phyloP scores from a whole-genome alignment of 495 filamentous ascomycete species.

The Trichoderma gamsii region DNA sequence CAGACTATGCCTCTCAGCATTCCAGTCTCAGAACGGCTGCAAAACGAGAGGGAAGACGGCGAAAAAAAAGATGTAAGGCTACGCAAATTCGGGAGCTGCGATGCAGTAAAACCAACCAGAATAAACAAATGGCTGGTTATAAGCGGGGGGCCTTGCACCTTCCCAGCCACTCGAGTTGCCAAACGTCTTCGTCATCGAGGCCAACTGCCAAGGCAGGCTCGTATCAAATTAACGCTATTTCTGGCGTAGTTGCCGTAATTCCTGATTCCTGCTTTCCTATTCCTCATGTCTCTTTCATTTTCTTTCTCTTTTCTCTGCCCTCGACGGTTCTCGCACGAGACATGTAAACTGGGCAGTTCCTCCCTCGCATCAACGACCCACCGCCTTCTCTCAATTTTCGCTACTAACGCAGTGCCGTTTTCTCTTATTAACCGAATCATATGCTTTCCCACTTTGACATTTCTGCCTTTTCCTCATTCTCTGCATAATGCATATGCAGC shows the following conservation, averaged over 20 bases:
- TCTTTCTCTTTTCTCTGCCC: not conserved
- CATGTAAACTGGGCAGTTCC: not conserved
- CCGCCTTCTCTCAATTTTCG: not conserved
- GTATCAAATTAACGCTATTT: not conserved
- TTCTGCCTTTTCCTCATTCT: not conserved
- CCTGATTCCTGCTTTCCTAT: not conserved
- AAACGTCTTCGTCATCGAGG: conserved; percentile 4
- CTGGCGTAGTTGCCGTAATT: not conserved
- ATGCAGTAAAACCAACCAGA: not conserved
- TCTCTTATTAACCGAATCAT: not conserved
- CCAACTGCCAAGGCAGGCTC: not conserved
- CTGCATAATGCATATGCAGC: conserved; percentile 9
- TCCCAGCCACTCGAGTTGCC: conserved; percentile 11
- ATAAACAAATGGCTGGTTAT: conserved; percentile 10
- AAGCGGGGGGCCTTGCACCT: conserved; percentile 9
- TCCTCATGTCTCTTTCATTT: not conserved
- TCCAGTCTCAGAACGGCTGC: not conserved
- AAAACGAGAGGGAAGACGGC: not conserved
- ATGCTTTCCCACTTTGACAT: not conserved
- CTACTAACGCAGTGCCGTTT: not conserved
- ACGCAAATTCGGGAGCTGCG: not conserved
- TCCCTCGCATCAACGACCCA: conserved; percentile 1
- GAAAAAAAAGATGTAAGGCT: not conserved
- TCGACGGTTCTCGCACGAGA: not conserved
- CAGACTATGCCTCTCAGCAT: no score